Base-by-base conservation (phyloP, 2,329 filamentous ascomycete species). In the Xylariaceae sp. region DNA sequence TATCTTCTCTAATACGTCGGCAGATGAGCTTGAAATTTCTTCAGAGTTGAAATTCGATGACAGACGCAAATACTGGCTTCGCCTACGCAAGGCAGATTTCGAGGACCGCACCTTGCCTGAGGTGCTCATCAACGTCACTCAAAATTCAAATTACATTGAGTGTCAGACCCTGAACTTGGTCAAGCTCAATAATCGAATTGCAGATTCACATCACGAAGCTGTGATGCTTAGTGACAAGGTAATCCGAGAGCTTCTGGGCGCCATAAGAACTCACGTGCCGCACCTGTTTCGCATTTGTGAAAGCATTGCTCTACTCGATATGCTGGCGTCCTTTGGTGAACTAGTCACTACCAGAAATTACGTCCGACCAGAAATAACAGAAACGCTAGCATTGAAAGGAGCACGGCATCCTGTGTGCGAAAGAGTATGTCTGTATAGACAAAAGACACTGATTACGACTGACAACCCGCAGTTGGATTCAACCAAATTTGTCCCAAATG, bases 121-220 rank as follows among this genome's bases (percentile, higher is more conserved):
- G 2, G 60, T 85, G 2, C 84, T 97, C 48, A 85, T 95, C 61
- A 96, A 97, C 49, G 69, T 78, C 1, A 78, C 83, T 49, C 73
- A 74, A 33, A 89, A 82, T 54, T 89, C 84, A 55, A 80, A 80
- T n/a, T 75, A 74, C 41, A 74, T 95, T 24, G 89, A 97, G 61
- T 97, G 89, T 52, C 88, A 94, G 54, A 97, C 93, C 0, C 61
- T 97, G 9, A 77, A 84, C 41, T 72, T 98, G 9, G 75, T 95
- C 48, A 93, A 96, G 58, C 70, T 88, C 30, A 97, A 84, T 52
- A 72, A 80, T 43, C 79, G 85, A 56, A 86, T 96, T 31, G 78
- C 79, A 0, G 84, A 94, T 48, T 85, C 89, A 0, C 85, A 91
- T 43, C 83, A 87, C 35, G 89, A 96, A 63, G 85, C 94, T 2